Evolutionary conservation across 495 filamentous ascomycete species (phyloP).

Genomic region (Sporormia fimetaria): DNA sequence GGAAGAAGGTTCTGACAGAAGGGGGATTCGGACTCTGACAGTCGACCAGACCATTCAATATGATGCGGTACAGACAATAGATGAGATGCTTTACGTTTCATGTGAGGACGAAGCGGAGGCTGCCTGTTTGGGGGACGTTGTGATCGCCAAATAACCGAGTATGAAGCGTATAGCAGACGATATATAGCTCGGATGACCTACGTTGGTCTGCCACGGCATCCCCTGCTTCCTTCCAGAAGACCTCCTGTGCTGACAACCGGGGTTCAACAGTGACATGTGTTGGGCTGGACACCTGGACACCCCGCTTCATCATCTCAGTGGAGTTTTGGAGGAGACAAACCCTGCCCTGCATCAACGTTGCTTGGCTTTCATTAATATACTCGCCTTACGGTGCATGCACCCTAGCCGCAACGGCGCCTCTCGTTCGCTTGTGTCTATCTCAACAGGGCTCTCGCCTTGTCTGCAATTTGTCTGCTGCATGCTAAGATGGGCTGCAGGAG

Average conservation of each 20-base stretch:
- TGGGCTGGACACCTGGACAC: too few relatives aligned
- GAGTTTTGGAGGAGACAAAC: not conserved
- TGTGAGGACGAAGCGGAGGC: conserved; percentile 13
- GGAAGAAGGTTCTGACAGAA: too few relatives aligned
- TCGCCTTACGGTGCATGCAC: too few relatives aligned
- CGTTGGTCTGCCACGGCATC: not conserved
- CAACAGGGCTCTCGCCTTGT: too few relatives aligned
- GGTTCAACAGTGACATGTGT: too few relatives aligned
- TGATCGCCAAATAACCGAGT: conserved; percentile 23
- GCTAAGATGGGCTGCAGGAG: too few relatives aligned
- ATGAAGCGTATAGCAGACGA: conserved; percentile 11
- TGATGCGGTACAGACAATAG: conserved; percentile 5
- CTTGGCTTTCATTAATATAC: too few relatives aligned
- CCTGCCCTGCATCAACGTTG: too few relatives aligned
- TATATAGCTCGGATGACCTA: conserved; percentile 17
- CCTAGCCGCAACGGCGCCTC: too few relatives aligned
- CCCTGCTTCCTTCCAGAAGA: conserved; percentile 6
- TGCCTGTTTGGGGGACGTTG: conserved; percentile 1
- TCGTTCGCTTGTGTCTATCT: too few relatives aligned
- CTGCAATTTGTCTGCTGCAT: too few relatives aligned
- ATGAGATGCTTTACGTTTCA: conserved; percentile 15
- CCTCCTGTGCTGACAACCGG: conserved; percentile 5
- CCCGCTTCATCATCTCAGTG: not conserved
- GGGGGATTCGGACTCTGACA: too few relatives aligned
- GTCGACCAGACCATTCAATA: not conserved